phyloP scores from a whole-genome alignment of 1,139 yeast genomes.

The Geotrichum histeridarum region DNA sequence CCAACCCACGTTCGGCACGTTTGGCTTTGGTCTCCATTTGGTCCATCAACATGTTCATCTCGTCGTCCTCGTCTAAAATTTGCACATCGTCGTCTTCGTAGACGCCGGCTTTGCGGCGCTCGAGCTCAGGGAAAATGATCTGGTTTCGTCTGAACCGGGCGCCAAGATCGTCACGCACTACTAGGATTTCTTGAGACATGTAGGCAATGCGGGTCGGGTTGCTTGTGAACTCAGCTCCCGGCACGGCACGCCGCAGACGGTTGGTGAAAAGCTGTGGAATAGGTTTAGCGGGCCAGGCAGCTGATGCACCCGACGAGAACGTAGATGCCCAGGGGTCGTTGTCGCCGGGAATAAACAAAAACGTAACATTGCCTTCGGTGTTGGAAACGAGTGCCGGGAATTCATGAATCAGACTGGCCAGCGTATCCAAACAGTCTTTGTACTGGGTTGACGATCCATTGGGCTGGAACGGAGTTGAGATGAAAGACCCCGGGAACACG shows the following conservation, averaged over 20 bases:
- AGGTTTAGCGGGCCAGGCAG: conserved; percentile 64
- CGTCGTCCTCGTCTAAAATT: conserved; percentile 26
- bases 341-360: conserved; percentile 77
- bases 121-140: conserved; percentile 47
- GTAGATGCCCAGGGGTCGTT: conserved; percentile 92
- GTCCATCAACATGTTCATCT: conserved; percentile 13
- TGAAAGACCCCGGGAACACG: conserved; percentile 64
- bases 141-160: conserved; percentile 67
- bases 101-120: conserved; percentile 15
- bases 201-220: conserved; percentile 79
- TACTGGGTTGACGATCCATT: conserved; percentile 48
- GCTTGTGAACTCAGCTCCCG: conserved; percentile 62
- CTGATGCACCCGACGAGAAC: conserved; percentile 59
- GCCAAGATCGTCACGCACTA: conserved; percentile 68
- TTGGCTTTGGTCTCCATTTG: conserved; percentile 14
- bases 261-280: conserved; percentile 68
- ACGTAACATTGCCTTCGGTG: conserved; percentile 40
- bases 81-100: conserved; percentile 19
- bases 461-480: conserved; percentile 57
- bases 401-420: conserved; percentile 53
- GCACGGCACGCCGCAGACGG: conserved; percentile 59
- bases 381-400: conserved; percentile 41
- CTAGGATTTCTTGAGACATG: conserved; percentile 73
- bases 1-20: conserved; percentile 22
- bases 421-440: conserved; percentile 65